phyloP scores from a whole-genome alignment of 208 protist genomes.

The Acanthamoeba polyphaga region DNA sequence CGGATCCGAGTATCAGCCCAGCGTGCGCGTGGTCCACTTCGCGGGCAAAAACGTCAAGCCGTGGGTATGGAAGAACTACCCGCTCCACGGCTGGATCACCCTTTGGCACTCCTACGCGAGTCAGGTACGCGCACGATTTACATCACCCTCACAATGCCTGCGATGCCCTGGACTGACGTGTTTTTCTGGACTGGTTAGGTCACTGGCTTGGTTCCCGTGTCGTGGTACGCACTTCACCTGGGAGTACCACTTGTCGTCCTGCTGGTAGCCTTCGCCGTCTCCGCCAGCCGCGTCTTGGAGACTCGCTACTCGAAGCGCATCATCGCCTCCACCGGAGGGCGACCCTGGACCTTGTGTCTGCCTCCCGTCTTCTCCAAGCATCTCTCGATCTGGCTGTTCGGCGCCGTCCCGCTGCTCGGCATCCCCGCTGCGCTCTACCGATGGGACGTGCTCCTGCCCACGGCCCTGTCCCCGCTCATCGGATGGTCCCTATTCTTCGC shows the following conservation, averaged over 20 bases:
- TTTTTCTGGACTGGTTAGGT: neutral
- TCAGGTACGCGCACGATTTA: neutral
- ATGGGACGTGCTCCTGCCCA: neutral
- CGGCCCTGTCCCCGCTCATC: neutral
- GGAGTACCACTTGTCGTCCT: neutral
- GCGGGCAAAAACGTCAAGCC: conserved; percentile 36
- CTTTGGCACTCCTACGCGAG: conserved; percentile 12
- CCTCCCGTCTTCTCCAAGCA: neutral
- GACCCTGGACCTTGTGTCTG: neutral
- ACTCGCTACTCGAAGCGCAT: neutral
- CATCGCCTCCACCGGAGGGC: neutral
- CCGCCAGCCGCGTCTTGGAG: neutral
- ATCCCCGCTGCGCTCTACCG: neutral
- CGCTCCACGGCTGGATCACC: conserved; percentile 28
- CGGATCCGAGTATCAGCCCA: neutral
- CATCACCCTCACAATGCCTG: neutral
- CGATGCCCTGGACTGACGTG: neutral
- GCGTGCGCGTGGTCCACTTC: conserved; percentile 27
- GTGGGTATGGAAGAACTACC: conserved; percentile 18
- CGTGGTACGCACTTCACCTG: neutral
- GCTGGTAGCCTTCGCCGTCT: neutral
- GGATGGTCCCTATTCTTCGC: conserved; percentile 20
- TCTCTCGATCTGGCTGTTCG: neutral
- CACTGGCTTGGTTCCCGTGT: neutral
- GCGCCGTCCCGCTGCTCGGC: neutral